These are phyloP conservation scores for Spatholobus suberectus DNA, from an alignment of 306 rosid genomes.

Conservation along the genomic window DNA sequence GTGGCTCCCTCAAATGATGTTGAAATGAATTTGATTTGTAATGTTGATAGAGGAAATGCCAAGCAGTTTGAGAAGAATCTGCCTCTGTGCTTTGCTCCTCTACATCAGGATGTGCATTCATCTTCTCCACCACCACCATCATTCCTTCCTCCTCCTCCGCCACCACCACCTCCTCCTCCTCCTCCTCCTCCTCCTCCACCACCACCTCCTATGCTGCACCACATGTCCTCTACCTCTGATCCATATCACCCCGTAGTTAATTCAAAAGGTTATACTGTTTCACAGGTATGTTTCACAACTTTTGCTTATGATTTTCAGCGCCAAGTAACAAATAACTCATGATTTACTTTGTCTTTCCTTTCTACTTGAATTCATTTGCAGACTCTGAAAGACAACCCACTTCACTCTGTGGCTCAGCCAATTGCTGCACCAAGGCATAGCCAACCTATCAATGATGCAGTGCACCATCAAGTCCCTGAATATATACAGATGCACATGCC, in stretches of 20 bases:
- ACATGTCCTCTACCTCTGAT: constrained; percentile 50
- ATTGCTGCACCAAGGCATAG: constrained; percentile 57
- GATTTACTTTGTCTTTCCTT: constrained; percentile 24
- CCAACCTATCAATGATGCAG: constrained; percentile 61
- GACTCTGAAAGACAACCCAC: constrained; percentile 56
- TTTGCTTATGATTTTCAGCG: background rate
- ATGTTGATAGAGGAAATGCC: constrained; percentile 48
- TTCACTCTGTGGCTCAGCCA: constrained; percentile 58
- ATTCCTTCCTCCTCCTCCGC: constrained; percentile 77
- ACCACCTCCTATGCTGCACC: constrained; percentile 50
- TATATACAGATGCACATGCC: constrained; percentile 68
- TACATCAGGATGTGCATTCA: constrained; percentile 61
- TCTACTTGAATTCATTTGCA: constrained; percentile 47
- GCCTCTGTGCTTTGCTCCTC: constrained; percentile 55
- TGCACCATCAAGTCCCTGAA: constrained; percentile 59
- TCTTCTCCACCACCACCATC: constrained; percentile 79
- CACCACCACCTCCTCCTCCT: no score
- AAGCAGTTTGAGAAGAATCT: constrained; percentile 53
- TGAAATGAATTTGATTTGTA: constrained; percentile 55
- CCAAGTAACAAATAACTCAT: constrained; percentile 17
- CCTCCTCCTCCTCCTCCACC: constrained; percentile 48
- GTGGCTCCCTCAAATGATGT: constrained; percentile 86
- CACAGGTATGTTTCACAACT: constrained; percentile 56
- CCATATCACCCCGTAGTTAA: constrained; percentile 53
- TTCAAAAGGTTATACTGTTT: constrained; percentile 58